Base-by-base conservation (phyloP, 2,329 filamentous ascomycete genomes). In the Pseudomassariella vexata region DNA sequence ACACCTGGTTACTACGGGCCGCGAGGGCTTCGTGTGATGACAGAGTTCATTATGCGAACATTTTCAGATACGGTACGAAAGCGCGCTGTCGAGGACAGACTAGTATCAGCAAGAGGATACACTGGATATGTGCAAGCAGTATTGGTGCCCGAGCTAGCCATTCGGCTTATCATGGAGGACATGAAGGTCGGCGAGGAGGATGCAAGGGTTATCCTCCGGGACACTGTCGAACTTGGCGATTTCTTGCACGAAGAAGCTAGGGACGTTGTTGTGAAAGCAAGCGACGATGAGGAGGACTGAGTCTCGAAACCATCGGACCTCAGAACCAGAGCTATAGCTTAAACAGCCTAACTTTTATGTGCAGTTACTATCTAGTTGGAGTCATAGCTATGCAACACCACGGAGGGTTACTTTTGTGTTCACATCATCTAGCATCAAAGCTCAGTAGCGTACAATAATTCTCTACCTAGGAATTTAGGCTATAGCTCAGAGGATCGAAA, bases 1-100 rank as follows among this genome's bases (percentile, higher is more conserved):
- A 79, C 73, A 3, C 83, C 84, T 8, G 88, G 88, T 0, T 95
- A 94, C 57, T 95, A 94, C 57, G 88, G 88, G 2, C 73, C 80
- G 3, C 73, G 79, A 14, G 88, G 88, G 2, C 68, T 83, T 31
- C 74, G 75, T 29, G 60, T 73, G 31, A 85, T 95, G 71, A 83
- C 77, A 26, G 79, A 85, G 46, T 73, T 71, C 34, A 71, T 88
- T 22, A 76, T 84, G 37, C 49, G 60, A 4, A 65, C 66, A 28
- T 79, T 85, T 51, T 74, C 72, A 10, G 53, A 65, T 7, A 56
- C 73, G 39, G 57, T 90, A 19, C 76, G 81, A 36, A 65, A 72
- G 42, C 68, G 74, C 34, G 76, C 81, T 2, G 63, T 78, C 11
- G 65, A 70, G 32, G 84, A 90, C 50, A 61, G 66, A 11, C 63